These are phyloP conservation scores for Endotrypanum monterogeii DNA, from an alignment of 208 protist species.

Conservation along the genomic window DNA sequence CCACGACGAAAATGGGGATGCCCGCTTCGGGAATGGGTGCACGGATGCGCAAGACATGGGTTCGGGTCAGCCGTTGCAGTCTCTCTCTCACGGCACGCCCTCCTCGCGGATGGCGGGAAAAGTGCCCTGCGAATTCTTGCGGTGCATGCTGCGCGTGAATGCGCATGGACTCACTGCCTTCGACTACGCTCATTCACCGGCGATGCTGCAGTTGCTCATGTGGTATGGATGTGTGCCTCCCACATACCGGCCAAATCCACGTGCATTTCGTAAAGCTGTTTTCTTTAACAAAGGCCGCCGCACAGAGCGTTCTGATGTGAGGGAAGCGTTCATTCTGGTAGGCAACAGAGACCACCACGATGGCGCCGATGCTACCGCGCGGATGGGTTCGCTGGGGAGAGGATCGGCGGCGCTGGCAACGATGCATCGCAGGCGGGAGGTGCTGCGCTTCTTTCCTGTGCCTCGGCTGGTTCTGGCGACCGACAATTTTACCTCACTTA, in stretches of 20 bases:
- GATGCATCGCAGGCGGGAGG: constrained; percentile 1
- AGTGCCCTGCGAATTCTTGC: constrained; percentile 52
- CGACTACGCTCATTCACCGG: constrained; percentile 74
- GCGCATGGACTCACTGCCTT: constrained; percentile 75
- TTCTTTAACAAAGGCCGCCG: background rate
- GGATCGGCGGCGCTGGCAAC: background rate
- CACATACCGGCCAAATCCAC: constrained; percentile 76
- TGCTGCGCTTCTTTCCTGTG: constrained; percentile 45
- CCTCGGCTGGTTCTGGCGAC: constrained; percentile 70
- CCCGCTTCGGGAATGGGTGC: background rate
- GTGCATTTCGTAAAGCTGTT: constrained; percentile 20
- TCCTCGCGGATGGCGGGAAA: background rate
- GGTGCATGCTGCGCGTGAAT: constrained; percentile 72
- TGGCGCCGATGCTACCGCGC: background rate
- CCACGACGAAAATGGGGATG: background rate
- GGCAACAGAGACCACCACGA: background rate
- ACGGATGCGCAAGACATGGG: too few relatives aligned
- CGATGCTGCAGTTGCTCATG: constrained; percentile 73
- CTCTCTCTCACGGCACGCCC: background rate
- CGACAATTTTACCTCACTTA: constrained; percentile 52
- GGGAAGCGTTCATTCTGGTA: background rate
- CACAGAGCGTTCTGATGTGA: background rate
- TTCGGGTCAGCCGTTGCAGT: background rate
- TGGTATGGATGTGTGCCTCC: constrained; percentile 82
- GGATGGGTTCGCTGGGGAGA: background rate